phyloP scores from a whole-genome alignment of 2,329 filamentous ascomycete species.

The Pyrenochaeta sp. region DNA sequence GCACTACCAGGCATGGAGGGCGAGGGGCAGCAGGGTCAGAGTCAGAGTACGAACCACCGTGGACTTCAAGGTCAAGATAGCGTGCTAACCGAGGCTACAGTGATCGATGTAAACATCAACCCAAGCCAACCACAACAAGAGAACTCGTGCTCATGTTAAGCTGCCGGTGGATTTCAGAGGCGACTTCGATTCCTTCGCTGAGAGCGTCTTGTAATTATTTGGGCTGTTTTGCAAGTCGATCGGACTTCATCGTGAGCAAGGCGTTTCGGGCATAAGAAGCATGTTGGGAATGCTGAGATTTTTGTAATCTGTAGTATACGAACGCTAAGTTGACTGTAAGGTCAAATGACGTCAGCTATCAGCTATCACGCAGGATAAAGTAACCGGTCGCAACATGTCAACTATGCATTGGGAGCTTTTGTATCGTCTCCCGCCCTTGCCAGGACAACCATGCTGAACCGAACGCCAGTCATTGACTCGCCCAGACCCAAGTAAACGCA shows the following conservation, averaged over 20 bases:
- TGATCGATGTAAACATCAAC: conserved; percentile 93
- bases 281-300: conserved; percentile 15
- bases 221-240: conserved; percentile 31
- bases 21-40: conserved; percentile 77
- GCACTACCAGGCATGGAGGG: conserved; percentile 98
- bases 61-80: not conserved
- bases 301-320: conserved; percentile 46
- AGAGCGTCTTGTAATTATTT: conserved; percentile 47
- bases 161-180: conserved; percentile 2
- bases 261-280: conserved; percentile 43
- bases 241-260: conserved; percentile 47
- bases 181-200: conserved; percentile 26
- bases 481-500: conserved; percentile 25
- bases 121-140: conserved; percentile 71
- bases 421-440: conserved; percentile 24
- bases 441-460: conserved; percentile 27
- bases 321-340: conserved; percentile 26
- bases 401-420: conserved; percentile 31
- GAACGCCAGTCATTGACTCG: conserved; percentile 34
- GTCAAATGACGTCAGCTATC: conserved; percentile 27
- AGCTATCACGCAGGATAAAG: conserved; percentile 14
- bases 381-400: conserved; percentile 2
- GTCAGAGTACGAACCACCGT: conserved; percentile 71
- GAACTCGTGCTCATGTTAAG: conserved; percentile 49
- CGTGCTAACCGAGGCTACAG: conserved; percentile 54